A percentile compares a stretch with the other conserved stretches of the same genome.
These are phyloP conservation scores for Diplocarpon mali DNA, from an alignment of 2,329 filamentous ascomycete genomes.

Conservation along the genomic window DNA sequence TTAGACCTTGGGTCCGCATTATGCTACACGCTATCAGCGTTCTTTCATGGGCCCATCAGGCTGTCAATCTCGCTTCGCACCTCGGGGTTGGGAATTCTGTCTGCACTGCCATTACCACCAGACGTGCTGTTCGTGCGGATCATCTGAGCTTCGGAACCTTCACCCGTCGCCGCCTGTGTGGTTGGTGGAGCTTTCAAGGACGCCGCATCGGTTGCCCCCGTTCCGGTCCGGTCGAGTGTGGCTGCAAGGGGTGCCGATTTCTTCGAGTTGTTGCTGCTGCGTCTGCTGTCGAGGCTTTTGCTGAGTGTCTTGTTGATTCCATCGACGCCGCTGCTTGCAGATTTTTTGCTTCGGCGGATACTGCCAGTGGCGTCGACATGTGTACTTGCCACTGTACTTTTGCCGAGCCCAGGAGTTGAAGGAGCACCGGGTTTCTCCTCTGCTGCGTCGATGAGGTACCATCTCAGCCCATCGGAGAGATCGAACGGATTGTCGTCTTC, in stretches of 20 bases:
- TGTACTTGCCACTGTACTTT: constrained; percentile 81
- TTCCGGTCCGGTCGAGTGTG: constrained; percentile 17
- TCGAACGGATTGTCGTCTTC: constrained; percentile 97
- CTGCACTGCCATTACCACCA: constrained; percentile 9
- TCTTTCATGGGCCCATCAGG: constrained; percentile 21
- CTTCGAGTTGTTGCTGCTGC: constrained; percentile 78
- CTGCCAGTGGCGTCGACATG: constrained; percentile 79
- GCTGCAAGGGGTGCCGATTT: constrained; percentile 46
- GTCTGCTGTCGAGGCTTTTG: constrained; percentile 82
- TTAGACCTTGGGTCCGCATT: constrained; percentile 5
- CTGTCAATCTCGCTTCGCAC: constrained; percentile 23
- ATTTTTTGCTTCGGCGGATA: constrained; percentile 36
- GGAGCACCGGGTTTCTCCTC: constrained; percentile 91
- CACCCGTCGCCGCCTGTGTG: constrained; percentile 12
- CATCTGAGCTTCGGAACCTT: constrained; percentile 15
- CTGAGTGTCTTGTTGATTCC: constrained; percentile 68
- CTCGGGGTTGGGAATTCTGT: constrained; percentile 15
- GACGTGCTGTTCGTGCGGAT: constrained; percentile 11
- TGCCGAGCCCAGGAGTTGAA: constrained; percentile 82
- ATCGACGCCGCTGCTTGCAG: constrained; percentile 46
- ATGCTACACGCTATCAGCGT: constrained; percentile 22
- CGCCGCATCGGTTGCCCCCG: constrained; percentile 17
- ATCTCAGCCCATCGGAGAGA: constrained; percentile 83
- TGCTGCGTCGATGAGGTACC: constrained; percentile 88
- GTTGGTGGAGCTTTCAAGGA: constrained; percentile 18